Evolutionary conservation across 1,284 basidiomycete genomes (phyloP), one percentile per base, ranked within the genome.

Genomic region (Rhodotorula sp.): DNA sequence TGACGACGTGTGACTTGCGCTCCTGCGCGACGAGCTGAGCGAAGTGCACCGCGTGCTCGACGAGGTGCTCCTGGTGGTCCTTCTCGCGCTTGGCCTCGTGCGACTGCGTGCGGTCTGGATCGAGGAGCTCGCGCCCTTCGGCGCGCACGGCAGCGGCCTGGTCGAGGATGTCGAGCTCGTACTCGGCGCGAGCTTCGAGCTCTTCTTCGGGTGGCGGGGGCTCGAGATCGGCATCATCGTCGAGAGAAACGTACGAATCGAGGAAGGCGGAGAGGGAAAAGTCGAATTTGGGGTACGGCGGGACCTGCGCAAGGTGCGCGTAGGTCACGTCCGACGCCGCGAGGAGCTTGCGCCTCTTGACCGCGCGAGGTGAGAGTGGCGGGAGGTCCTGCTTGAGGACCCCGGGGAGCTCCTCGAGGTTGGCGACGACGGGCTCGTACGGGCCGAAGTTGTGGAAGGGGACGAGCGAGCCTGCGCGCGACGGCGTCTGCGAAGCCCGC

Each of bases 301-400:
- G 89, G 19, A 84, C 83, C 80, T 95, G 92, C 21, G 77, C 78
- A 0, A 90, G 91, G 78, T 89, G 86, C 1, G 91, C 87, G 68
- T 89, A 85, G 27, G 59, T 44, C 21, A 69, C 66, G 46, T 63
- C 65, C 34, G 90, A 87, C 49, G 91, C 86, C 50, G 85, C 87
- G 61, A 91, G 82, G 61, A 90, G 87, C 78, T 86, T 88, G 62
- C 88, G 66, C 4, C 68, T 66, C 54, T 74, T 74, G 53, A 62
- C 53, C 23, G 61, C 46, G 82, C 25, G 78, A 10, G 79, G 72
- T 76, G 81, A 46, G 76, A 80, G 34, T 76, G 79, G 54, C 76
- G 77, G 59, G 78, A 74, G 67, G 79, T 79, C 23, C 78, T 80
- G 58, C 80, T 78, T 44, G 75, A 72, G 79, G 46, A 63, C 45